A percentile compares a stretch with the other conserved stretches of the same genome.
Conservation (phyloP, 2,329 filamentous ascomycete species). For the Pleurostoma richardsiae region DNA sequence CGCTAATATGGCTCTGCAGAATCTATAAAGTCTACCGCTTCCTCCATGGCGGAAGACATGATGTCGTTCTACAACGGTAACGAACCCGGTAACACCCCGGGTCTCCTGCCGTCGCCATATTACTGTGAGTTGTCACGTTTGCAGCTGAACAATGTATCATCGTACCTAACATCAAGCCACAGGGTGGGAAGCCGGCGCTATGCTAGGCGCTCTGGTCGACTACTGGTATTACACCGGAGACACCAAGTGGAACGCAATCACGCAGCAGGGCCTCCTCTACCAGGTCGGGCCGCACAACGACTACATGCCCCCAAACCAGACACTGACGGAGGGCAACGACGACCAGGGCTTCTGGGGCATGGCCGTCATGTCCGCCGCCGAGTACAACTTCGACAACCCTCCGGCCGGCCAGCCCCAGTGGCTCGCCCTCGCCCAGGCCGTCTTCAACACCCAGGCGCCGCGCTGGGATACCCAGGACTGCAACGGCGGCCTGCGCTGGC, state of each 20-base stretch:
- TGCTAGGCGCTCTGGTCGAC: slow-evolving; percentile 68
- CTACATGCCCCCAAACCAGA: slow-evolving; percentile 70
- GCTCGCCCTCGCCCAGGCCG: slow-evolving; percentile 65
- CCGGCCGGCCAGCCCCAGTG: slow-evolving; percentile 50
- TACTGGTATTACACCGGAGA: slow-evolving; percentile 85
- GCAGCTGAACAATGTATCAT: background rate
- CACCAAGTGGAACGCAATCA: slow-evolving; percentile 62
- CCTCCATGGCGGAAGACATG: slow-evolving; percentile 46
- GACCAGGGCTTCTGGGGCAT: slow-evolving; percentile 69
- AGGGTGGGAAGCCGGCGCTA: slow-evolving; percentile 72
- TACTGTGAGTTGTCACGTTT: slow-evolving; percentile 38
- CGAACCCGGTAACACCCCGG: slow-evolving; percentile 43
- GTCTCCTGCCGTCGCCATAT: slow-evolving; percentile 47
- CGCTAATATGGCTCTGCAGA: slow-evolving; percentile 23
- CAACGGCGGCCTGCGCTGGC: slow-evolving; percentile 70
- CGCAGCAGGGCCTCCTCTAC: slow-evolving; percentile 63
- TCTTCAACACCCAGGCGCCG: slow-evolving; percentile 68
- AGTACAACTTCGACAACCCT: slow-evolving; percentile 59
- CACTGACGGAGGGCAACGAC: slow-evolving; percentile 62
- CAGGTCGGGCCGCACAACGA: slow-evolving; percentile 67
- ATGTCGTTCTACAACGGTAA: slow-evolving; percentile 42
- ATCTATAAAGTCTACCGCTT: slow-evolving; percentile 43
- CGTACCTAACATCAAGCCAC: slow-evolving; percentile 1
- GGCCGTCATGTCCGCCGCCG: slow-evolving; percentile 61
- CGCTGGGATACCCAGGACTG: slow-evolving; percentile 67